Percentiles rank a stretch among this genome's conserved stretches.
These are phyloP conservation scores for Chrysanthemum makinoi DNA, from an alignment of 129 eudicot genomes.

Conservation along the genomic window DNA sequence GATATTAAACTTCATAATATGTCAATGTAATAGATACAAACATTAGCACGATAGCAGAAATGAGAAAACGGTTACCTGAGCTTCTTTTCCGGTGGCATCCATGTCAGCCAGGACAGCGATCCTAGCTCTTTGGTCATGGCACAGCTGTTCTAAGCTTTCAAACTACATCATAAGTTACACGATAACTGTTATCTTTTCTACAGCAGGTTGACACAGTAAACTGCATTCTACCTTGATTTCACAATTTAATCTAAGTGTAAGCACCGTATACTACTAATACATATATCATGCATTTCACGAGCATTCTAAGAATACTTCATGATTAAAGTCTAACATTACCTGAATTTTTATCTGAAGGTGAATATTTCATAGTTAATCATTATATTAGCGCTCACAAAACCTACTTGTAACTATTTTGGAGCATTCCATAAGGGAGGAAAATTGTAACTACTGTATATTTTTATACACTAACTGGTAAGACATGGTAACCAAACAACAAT, in stretches of 20 bases:
- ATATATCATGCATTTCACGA: background rate
- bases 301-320: background rate
- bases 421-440: background rate
- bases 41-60: background rate
- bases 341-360: background rate
- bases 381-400: background rate
- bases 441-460: no score
- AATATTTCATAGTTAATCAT: background rate
- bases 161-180: conserved; percentile 35
- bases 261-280: background rate
- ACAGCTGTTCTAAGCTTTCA: conserved; percentile 56
- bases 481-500: background rate
- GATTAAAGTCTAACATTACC: background rate
- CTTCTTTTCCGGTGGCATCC: conserved; percentile 72
- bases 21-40: background rate
- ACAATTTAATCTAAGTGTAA: no score
- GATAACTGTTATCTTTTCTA: background rate
- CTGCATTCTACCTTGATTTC: no score
- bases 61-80: conserved; percentile 41
- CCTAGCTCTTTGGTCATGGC: conserved; percentile 62
- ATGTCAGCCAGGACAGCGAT: conserved; percentile 68
- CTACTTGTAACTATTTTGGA: background rate
- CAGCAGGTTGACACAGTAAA: background rate
- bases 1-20: background rate
- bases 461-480: no score